Evolutionary conservation across 768 basidiomycete species (phyloP).

Genomic region (Pilatotrama ljubarskyi): DNA sequence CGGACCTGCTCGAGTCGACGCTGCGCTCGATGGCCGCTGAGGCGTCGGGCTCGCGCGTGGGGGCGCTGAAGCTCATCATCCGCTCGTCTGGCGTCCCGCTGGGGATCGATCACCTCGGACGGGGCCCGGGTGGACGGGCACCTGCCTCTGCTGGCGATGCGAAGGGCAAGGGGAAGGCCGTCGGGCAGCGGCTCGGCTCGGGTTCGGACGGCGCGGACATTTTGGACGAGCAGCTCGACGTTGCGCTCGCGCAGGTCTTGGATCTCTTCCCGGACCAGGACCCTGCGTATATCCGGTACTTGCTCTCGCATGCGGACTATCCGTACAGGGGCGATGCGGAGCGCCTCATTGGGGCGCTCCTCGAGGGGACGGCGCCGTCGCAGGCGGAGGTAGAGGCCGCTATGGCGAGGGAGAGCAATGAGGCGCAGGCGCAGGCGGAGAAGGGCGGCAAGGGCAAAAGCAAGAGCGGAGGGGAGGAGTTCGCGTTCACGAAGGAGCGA

Average conservation of each 20-base stretch:
- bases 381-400: slow-evolving; percentile 31
- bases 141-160: slow-evolving; percentile 1
- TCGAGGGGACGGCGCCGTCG: slow-evolving; percentile 68
- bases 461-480: slow-evolving; percentile 22
- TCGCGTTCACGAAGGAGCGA: slow-evolving; percentile 45
- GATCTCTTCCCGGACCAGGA: slow-evolving; percentile 72
- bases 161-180: slow-evolving; percentile 34
- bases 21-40: slow-evolving; percentile 40
- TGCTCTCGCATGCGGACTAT: slow-evolving; percentile 50
- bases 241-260: slow-evolving; percentile 66
- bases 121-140: slow-evolving; percentile 34
- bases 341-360: slow-evolving; percentile 64
- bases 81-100: slow-evolving; percentile 55
- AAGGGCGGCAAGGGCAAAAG: background rate
- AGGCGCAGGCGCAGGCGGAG: background rate
- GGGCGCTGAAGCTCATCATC: slow-evolving; percentile 64
- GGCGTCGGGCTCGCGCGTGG: slow-evolving; percentile 36
- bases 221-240: slow-evolving; percentile 48
- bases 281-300: slow-evolving; percentile 54
- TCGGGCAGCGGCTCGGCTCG: slow-evolving; percentile 10
- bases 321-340: slow-evolving; percentile 59
- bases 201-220: background rate
- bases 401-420: slow-evolving; percentile 24
- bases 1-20: slow-evolving; percentile 56
- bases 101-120: slow-evolving; percentile 40